Base-by-base conservation (phyloP, 148 eudicot species). In the Nepenthes gracilis region DNA sequence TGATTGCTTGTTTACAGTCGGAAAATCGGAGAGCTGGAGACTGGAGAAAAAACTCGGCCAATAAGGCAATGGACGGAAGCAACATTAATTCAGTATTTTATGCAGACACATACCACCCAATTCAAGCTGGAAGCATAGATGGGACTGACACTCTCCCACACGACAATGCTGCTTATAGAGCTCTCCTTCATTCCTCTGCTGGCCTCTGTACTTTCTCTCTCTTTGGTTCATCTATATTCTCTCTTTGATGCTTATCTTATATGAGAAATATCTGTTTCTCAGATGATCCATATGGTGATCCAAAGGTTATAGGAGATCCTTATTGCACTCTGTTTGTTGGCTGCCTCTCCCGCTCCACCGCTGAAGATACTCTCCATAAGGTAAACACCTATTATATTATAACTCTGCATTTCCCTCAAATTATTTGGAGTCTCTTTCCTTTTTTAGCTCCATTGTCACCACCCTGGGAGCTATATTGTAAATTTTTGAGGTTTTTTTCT, bases 211-310 rank as follows among this genome's bases (percentile, higher is more conserved):
- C 32, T 12, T 64, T 43, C 47, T 36, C 58, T 15, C 51, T 57
- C 58, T 32, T 55, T 32, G 9, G 43, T 33, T 1, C 6, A 12
- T 0, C 35, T 38, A 35, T 47, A 12, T 23, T 34, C 12, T 43
- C 33, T 62, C 8, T 48, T 62, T 36, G 1, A 12, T 49, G 48
- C 47, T 12, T 12, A n/a, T 34, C 1, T 63, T 34, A 36, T 13
- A 56, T 6, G 13, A 10, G 15, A 49, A 10, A 49, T 49, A 33
- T 59, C 33, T 7, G 32, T 58, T 57, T 77, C 63, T 52, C 82
- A 92, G 96, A 93, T 79, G 98, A 93, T 64, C 87, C 98, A 13
- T 84, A 85, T 57, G 96, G 98, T 23, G 98, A 93, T 73, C 96
- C 87, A 0, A 93, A 93, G 71, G 84, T 82, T 14, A 76, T 49